Evolutionary conservation across 108 stramenopile genomes (phyloP).

Genomic region (Nitzschia inconspicua): DNA sequence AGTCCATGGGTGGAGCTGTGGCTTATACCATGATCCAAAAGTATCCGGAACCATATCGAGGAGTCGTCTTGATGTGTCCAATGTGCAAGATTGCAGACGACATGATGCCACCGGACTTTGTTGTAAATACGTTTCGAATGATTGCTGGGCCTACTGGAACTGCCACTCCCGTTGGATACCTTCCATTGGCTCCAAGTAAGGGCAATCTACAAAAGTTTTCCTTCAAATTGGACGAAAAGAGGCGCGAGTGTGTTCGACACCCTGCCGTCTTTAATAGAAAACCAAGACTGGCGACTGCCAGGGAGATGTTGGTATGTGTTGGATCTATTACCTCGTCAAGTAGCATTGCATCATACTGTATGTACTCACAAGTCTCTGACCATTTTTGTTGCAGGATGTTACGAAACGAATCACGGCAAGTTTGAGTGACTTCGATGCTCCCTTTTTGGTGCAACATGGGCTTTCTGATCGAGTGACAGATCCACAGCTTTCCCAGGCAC

Average conservation of each 20-base stretch:
- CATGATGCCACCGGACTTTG: slow-evolving; percentile 54
- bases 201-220: slow-evolving; percentile 35
- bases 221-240: slow-evolving; percentile 49
- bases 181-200: slow-evolving; percentile 43
- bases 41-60: slow-evolving; percentile 31
- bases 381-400: too few relatives aligned
- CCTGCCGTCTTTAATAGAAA: slow-evolving; percentile 46
- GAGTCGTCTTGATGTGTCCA: slow-evolving; percentile 58
- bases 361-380: too few relatives aligned
- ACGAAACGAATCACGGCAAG: slow-evolving; percentile 45
- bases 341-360: too few relatives aligned
- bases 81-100: slow-evolving; percentile 64
- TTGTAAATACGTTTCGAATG: slow-evolving; percentile 39
- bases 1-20: slow-evolving; percentile 72
- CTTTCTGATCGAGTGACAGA: slow-evolving; percentile 56
- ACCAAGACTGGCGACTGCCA: slow-evolving; percentile 60
- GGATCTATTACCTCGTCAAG: slow-evolving; percentile 12
- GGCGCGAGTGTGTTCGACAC: slow-evolving; percentile 10
- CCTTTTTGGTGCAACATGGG: slow-evolving; percentile 66
- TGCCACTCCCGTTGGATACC: slow-evolving; percentile 23
- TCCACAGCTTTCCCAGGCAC: slow-evolving; percentile 44
- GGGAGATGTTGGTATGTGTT: slow-evolving; percentile 66
- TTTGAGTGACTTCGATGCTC: slow-evolving; percentile 46
- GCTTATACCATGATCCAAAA: slow-evolving; percentile 44
- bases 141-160: slow-evolving; percentile 44